Conservation (phyloP, 2,329 filamentous ascomycete species). For the Neofusicoccum sp. region DNA sequence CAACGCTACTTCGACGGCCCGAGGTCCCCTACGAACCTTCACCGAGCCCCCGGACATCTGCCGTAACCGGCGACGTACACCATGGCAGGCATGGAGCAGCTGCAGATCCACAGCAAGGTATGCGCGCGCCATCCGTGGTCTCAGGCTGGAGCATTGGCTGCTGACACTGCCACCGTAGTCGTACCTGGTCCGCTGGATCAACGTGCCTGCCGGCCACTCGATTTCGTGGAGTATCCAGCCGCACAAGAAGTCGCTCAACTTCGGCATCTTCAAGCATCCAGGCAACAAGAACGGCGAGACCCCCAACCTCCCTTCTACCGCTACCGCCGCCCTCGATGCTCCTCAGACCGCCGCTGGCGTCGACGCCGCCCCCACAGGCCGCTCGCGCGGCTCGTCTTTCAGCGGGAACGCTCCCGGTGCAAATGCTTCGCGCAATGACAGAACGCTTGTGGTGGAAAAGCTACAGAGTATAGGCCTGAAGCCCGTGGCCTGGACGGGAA, state of each 20-base stretch:
- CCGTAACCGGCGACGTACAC: slow-evolving; percentile 2
- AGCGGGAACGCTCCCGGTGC: slow-evolving; percentile 28
- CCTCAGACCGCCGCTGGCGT: slow-evolving; percentile 42
- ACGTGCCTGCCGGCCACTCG: slow-evolving; percentile 83
- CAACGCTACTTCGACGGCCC: not conserved
- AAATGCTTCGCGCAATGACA: slow-evolving; percentile 66
- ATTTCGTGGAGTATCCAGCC: slow-evolving; percentile 98
- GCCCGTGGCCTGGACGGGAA: slow-evolving; percentile 76
- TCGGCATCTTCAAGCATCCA: slow-evolving; percentile 96
- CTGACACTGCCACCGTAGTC: slow-evolving; percentile 60
- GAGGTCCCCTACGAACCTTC: not conserved
- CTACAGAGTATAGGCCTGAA: slow-evolving; percentile 61
- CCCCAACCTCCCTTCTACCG: slow-evolving; percentile 38
- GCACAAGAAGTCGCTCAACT: slow-evolving; percentile 98
- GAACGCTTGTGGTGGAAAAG: slow-evolving; percentile 67
- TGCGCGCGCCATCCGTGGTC: no score
- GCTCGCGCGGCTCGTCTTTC: slow-evolving; percentile 47
- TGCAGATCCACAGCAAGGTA: slow-evolving; percentile 98
- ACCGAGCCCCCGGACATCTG: not conserved
- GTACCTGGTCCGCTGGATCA: slow-evolving; percentile 96
- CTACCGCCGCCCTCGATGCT: slow-evolving; percentile 43
- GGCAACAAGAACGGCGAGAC: slow-evolving; percentile 61
- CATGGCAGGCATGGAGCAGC: slow-evolving; percentile 94
- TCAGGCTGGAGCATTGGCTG: slow-evolving; percentile 22
- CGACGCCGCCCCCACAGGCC: slow-evolving; percentile 57